Conservation (phyloP, 2,329 filamentous ascomycete species). For the Whalleya microplaca region DNA sequence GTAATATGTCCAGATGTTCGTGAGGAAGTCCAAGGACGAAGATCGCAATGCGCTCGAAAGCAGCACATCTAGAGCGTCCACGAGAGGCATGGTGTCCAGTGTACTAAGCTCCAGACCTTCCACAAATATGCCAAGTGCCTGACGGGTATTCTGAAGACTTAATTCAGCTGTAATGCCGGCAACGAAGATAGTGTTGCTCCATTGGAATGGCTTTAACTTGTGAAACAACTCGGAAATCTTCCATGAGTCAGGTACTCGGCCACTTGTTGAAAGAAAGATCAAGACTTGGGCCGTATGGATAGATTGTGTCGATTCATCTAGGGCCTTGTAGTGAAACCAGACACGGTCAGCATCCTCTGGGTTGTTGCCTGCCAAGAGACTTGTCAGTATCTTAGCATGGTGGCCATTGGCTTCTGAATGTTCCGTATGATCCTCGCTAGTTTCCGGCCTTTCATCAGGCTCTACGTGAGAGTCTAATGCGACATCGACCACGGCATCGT, state of each 20-base stretch:
- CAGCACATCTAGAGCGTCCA: constrained; percentile 49
- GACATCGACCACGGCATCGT: not conserved
- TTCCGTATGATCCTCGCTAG: not conserved
- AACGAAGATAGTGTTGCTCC: constrained; percentile 46
- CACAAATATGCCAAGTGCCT: constrained; percentile 47
- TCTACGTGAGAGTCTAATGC: not conserved
- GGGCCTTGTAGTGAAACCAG: constrained; percentile 47
- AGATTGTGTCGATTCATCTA: constrained; percentile 39
- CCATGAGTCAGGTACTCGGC: constrained; percentile 47
- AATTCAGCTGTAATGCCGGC: constrained; percentile 48
- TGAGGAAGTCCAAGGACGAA: constrained; percentile 19
- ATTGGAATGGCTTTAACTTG: constrained; percentile 40
- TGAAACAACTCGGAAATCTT: constrained; percentile 51
- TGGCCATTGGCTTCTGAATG: not conserved
- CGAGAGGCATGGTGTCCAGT: constrained; percentile 34
- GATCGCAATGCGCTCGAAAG: constrained; percentile 45
- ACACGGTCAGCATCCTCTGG: constrained; percentile 39
- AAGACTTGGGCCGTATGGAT: constrained; percentile 41
- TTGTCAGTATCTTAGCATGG: constrained; percentile 23
- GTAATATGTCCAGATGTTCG: constrained; percentile 8
- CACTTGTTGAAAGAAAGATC: constrained; percentile 47
- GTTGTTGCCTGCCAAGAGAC: constrained; percentile 22
- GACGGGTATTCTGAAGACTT: constrained; percentile 41
- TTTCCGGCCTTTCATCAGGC: not conserved
- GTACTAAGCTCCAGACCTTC: constrained; percentile 37